Evolutionary conservation across 2,329 filamentous ascomycete genomes (phyloP).

Genomic region (Xylariaceae sp.): DNA sequence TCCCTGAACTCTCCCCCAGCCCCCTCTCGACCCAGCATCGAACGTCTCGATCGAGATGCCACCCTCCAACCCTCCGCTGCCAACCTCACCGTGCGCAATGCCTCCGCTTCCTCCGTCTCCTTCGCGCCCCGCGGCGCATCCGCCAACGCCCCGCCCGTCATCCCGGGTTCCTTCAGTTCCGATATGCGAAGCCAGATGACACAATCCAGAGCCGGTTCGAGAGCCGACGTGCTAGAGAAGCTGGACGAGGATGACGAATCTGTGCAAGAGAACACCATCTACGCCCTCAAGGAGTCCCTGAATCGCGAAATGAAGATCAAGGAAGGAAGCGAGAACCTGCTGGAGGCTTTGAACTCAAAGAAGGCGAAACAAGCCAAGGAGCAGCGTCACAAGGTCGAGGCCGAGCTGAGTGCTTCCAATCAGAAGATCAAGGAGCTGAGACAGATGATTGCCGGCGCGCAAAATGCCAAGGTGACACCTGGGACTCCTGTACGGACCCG

Average conservation of each 20-base stretch:
- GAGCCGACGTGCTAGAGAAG: slow-evolving; percentile 51
- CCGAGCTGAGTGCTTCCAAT: slow-evolving; percentile 86
- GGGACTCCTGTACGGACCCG: slow-evolving; percentile 50
- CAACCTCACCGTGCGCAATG: slow-evolving; percentile 41
- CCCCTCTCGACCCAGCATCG: slow-evolving; percentile 44
- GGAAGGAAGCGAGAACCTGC: slow-evolving; percentile 93
- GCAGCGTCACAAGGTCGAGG: slow-evolving; percentile 71
- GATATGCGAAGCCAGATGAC: slow-evolving; percentile 72
- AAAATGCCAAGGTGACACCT: slow-evolving; percentile 44
- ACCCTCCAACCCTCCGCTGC: slow-evolving; percentile 43
- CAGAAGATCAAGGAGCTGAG: slow-evolving; percentile 58
- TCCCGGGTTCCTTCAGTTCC: slow-evolving; percentile 82
- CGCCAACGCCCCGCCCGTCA: slow-evolving; percentile 63
- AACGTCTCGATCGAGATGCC: slow-evolving; percentile 45
- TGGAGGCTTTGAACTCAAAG: slow-evolving; percentile 90
- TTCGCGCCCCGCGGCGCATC: slow-evolving; percentile 64
- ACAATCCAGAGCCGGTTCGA: slow-evolving; percentile 58
- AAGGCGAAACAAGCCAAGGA: slow-evolving; percentile 94
- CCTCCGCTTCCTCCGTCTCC: slow-evolving; percentile 52
- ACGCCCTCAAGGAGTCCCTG: slow-evolving; percentile 73
- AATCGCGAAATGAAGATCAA: slow-evolving; percentile 98
- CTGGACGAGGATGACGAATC: slow-evolving; percentile 57
- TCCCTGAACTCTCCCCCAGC: slow-evolving; percentile 36
- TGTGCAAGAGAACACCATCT: slow-evolving; percentile 65
- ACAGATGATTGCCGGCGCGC: slow-evolving; percentile 55